phyloP scores from a whole-genome alignment of 768 basidiomycete genomes.

The Russula griseocarnosa region DNA sequence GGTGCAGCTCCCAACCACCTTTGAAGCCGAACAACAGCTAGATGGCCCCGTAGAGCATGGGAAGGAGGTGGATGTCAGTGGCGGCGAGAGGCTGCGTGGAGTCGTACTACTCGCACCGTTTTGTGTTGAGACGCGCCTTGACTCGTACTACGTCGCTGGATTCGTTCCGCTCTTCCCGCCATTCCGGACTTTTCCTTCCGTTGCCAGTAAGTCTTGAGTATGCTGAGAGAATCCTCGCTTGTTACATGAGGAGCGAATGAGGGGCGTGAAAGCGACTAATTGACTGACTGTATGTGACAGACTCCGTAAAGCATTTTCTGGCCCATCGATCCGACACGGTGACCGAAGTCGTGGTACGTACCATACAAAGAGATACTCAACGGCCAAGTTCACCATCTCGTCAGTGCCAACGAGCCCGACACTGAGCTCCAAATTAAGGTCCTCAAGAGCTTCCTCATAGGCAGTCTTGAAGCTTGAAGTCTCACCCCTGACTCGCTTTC shows the following conservation, averaged over 20 bases:
- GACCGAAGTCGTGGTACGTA: slow-evolving; percentile 52
- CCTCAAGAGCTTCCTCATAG: too few relatives aligned
- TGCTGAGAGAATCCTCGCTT: neutral
- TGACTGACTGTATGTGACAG: slow-evolving; percentile 34
- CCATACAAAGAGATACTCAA: neutral
- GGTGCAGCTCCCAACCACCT: slow-evolving; percentile 39
- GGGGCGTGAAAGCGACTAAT: neutral
- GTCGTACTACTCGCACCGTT: slow-evolving; percentile 44
- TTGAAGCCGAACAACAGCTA: slow-evolving; percentile 31
- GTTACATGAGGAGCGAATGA: neutral
- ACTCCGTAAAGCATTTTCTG: slow-evolving; percentile 50
- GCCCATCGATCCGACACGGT: slow-evolving; percentile 61
- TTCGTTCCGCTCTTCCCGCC: slow-evolving; percentile 70
- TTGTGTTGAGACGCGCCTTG: slow-evolving; percentile 45
- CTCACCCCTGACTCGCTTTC: too few relatives aligned
- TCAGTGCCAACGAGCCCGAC: too few relatives aligned
- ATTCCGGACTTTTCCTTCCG: slow-evolving; percentile 56
- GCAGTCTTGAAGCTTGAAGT: too few relatives aligned
- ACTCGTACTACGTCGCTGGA: slow-evolving; percentile 64
- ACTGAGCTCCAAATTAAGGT: too few relatives aligned
- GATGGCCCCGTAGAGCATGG: neutral
- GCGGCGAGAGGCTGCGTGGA: slow-evolving; percentile 37
- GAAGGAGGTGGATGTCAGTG: neutral
- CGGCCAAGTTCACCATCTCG: too few relatives aligned
- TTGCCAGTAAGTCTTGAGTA: slow-evolving; percentile 59